phyloP scores from a whole-genome alignment of 108 stramenopile species.

The Chaetoceros muelleri region DNA sequence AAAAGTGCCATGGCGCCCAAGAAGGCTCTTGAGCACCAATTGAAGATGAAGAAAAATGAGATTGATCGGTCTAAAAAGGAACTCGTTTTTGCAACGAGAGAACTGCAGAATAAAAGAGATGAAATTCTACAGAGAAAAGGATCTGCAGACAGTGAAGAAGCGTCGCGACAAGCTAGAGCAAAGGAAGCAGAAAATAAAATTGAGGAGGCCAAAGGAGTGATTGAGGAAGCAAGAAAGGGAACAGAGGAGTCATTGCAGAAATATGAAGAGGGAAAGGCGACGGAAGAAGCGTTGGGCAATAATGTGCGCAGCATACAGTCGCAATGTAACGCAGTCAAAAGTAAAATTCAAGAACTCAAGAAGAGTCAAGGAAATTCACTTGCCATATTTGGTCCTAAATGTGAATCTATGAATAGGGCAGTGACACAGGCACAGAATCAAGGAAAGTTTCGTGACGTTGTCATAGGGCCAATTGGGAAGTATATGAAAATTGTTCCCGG shows the following conservation, averaged over 20 bases:
- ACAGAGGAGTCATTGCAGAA: conserved; percentile 10
- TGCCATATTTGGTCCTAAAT: conserved; percentile 51
- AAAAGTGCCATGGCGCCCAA: conserved; percentile 31
- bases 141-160: conserved; percentile 52
- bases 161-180: conserved; percentile 27
- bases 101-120: conserved; percentile 42
- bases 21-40: conserved; percentile 32
- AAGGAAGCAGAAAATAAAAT: conserved; percentile 31
- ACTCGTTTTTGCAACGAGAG: conserved; percentile 26
- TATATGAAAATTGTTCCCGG: conserved; percentile 68
- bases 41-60: conserved; percentile 28
- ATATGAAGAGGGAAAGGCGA: conserved; percentile 46
- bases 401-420: conserved; percentile 9
- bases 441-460: conserved; percentile 49
- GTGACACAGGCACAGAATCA: conserved; percentile 23
- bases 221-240: conserved; percentile 24
- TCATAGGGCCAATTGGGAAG: conserved; percentile 68
- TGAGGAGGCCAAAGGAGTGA: conserved; percentile 17
- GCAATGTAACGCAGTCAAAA: conserved; percentile 29
- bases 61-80: conserved; percentile 12
- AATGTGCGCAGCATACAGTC: conserved; percentile 13
- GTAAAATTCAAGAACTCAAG: conserved; percentile 31
- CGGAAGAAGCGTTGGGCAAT: conserved; percentile 19
- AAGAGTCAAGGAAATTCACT: conserved; percentile 35
- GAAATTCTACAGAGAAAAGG: conserved; percentile 46